phyloP scores from a whole-genome alignment of 2,329 filamentous ascomycete genomes.

The Aspergillus aculeatinus region DNA sequence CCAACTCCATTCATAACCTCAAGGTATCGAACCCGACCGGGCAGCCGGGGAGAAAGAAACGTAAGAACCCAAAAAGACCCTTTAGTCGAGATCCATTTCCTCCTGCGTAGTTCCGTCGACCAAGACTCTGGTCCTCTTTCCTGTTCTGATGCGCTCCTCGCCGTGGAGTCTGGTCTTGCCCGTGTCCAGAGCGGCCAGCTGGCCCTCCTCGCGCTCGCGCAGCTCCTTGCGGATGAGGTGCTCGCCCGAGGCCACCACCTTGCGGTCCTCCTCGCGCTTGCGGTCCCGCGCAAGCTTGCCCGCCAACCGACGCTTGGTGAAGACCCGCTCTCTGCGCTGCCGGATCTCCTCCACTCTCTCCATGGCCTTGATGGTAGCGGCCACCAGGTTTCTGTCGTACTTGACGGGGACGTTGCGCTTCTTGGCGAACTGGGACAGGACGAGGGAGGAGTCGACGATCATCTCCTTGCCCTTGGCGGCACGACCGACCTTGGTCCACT shows the following conservation, averaged over 20 bases:
- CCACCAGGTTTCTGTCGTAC: slow-evolving; percentile 90
- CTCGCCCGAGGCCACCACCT: slow-evolving; percentile 86
- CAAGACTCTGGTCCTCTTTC: slow-evolving; percentile 46
- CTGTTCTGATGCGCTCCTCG: slow-evolving; percentile 43
- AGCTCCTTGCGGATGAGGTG: slow-evolving; percentile 79
- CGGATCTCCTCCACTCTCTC: slow-evolving; percentile 84
- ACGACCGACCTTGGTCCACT: slow-evolving; percentile 95
- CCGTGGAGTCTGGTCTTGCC: slow-evolving; percentile 41
- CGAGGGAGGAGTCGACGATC: slow-evolving; percentile 88
- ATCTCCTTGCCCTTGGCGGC: slow-evolving; percentile 80
- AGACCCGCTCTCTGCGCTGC: slow-evolving; percentile 76
- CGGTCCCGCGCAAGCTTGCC: slow-evolving; percentile 73
- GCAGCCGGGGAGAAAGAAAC: slow-evolving; percentile 5
- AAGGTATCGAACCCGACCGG: slow-evolving; percentile 15
- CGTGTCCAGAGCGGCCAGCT: slow-evolving; percentile 35
- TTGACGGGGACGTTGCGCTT: slow-evolving; percentile 91
- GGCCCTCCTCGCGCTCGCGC: slow-evolving; percentile 56
- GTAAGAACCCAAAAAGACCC: slow-evolving; percentile 16
- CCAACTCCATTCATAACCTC: slow-evolving; percentile 26
- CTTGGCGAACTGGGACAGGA: slow-evolving; percentile 71
- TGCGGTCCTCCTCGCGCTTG: slow-evolving; percentile 75
- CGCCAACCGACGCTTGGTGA: slow-evolving; percentile 91
- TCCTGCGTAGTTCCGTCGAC: slow-evolving; percentile 47
- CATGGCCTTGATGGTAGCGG: slow-evolving; percentile 89
- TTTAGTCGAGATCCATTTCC: slow-evolving; percentile 50